These are phyloP conservation scores for Primulina huaijiensis DNA, from an alignment of 257 asterid species.

Conservation along the genomic window DNA sequence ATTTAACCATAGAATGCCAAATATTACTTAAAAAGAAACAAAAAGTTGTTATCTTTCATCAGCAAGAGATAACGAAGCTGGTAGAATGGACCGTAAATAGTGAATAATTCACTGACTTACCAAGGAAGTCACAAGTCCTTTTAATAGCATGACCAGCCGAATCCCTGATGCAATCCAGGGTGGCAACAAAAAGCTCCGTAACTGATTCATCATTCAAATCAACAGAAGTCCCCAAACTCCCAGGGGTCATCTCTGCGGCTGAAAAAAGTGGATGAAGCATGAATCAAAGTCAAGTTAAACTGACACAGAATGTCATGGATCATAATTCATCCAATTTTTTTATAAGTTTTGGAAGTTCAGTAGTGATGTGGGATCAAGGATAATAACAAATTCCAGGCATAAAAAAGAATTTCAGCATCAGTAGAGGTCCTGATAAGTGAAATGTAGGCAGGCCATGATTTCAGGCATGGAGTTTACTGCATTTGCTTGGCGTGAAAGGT, in stretches of 20 bases:
- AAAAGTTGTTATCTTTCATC: slow-evolving; percentile 8
- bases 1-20: neutral
- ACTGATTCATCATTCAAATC: slow-evolving; percentile 60
- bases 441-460: neutral
- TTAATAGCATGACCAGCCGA: slow-evolving; percentile 70
- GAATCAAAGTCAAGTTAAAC: slow-evolving; percentile 16
- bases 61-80: slow-evolving; percentile 10
- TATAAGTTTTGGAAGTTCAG: neutral
- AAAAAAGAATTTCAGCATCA: slow-evolving; percentile 10
- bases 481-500: neutral
- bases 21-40: neutral
- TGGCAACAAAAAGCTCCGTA: slow-evolving; percentile 90
- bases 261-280: slow-evolving; percentile 35
- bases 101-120: slow-evolving; percentile 38
- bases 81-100: slow-evolving; percentile 9
- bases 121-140: slow-evolving; percentile 63
- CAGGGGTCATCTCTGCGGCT: slow-evolving; percentile 45
- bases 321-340: slow-evolving; percentile 9
- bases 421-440: neutral
- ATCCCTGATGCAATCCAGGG: slow-evolving; percentile 80
- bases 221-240: slow-evolving; percentile 39
- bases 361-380: slow-evolving; percentile 13
- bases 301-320: slow-evolving; percentile 9
- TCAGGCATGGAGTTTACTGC: neutral
- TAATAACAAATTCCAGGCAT: slow-evolving; percentile 10